Conservation (phyloP, 306 rosid species). For the Oxytropis ochrocephala region DNA sequence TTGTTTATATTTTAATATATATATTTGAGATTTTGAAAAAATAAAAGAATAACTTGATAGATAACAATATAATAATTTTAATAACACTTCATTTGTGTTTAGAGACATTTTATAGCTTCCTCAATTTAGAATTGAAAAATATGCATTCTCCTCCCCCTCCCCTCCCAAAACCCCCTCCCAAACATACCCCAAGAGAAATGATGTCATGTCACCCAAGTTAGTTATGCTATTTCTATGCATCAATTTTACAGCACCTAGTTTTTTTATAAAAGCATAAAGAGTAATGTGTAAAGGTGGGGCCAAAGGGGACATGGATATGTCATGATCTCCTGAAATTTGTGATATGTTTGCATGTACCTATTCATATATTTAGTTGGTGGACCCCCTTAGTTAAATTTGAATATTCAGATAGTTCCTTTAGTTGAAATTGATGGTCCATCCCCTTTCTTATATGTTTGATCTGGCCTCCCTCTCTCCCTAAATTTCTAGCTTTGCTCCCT, state of each 20-base stretch:
- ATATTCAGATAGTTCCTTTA: background rate
- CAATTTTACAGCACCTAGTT: background rate
- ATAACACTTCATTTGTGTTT: no score
- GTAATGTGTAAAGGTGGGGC: background rate
- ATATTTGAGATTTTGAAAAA: no score
- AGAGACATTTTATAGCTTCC: no score
- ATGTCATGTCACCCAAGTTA: background rate
- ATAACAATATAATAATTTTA: no score
- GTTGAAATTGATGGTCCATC: background rate
- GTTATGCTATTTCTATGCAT: background rate
- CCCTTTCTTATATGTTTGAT: background rate
- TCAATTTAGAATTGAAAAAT: no score
- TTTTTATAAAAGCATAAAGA: background rate
- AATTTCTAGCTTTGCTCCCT: background rate
- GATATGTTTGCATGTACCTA: background rate
- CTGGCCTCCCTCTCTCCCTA: background rate
- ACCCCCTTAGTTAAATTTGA: background rate
- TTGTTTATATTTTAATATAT: no score
- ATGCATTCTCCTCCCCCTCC: no score
- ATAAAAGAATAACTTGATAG: no score
- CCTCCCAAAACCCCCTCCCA: no score
- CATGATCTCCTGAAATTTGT: background rate
- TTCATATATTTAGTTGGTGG: background rate
- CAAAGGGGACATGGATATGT: background rate
- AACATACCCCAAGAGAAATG: background rate